Evolutionary conservation across 2,329 filamentous ascomycete species (phyloP), one percentile per base, ranked within the genome.

Genomic region (Fusarium sp.): DNA sequence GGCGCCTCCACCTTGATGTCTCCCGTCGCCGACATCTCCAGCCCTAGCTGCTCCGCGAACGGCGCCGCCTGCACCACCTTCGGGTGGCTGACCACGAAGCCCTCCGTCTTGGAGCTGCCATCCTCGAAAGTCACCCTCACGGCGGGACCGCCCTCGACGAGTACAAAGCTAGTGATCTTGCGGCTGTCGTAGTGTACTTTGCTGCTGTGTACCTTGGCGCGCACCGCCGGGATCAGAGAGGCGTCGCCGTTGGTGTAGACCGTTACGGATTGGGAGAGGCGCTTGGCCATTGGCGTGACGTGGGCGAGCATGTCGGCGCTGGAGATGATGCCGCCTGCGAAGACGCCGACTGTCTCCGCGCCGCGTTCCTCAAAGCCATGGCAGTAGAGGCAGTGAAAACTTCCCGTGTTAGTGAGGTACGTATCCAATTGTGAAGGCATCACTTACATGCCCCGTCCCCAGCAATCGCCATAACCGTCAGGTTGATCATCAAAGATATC

Each of bases 341-440:
- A 78, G 6, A 87, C 71, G 1, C 84, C 85, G 0, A 80, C 80
- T 0, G 82, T 82, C 1, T 76, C 69, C 4, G 75, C 73, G 3
- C 83, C 85, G 15, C 83, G 79, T 50, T 89, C 84, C 64, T 90
- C 87, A 71, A 81, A 89, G 6, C 87, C 87, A 65, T 89, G 82
- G 74, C 86, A 89, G 68, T 84, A 87, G 2, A 89, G 80, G 67
- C 86, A 89, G 68, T 89, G 86, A 66, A 86, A 89, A 44, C 82
- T 41, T 24, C 1, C 20, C 2, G 13, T 22, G 26, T 71, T 26
- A 67, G 56, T 20, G 28, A 44, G 11, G 49, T 37, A 37, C 17
- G 28, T 11, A 3, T 5, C 15, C 6, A 19, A 1, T 5, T 11
- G 33, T 13, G 17, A 4, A 24, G 3, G 3, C 17, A 5, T 19